Evolutionary conservation across 306 rosid genomes (phyloP), one percentile per base, ranked within the genome.

Genomic region (Morella rubra): DNA sequence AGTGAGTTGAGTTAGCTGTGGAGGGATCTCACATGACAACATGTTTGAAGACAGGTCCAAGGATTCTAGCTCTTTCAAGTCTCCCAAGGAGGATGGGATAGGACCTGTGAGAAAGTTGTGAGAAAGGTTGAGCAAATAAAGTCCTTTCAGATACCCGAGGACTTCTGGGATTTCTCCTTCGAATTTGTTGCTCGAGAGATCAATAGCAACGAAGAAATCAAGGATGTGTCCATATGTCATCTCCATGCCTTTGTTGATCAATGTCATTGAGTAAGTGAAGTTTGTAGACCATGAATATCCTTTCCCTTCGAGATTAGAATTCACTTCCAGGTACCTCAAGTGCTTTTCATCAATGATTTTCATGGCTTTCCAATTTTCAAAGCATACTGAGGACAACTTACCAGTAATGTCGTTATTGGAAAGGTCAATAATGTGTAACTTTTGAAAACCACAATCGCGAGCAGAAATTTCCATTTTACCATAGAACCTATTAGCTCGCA

Each of bases 221-320:
- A 0, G 0, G 42, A 51, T 14, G 13, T 0, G 13, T 15, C 4
- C n/a, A 51, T 51, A 51, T 3, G 5, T 1, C 0, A 0, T 59
- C 3, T 27, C 1, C 15, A 11, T 4, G 14, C 61, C 61, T 55
- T 55, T 55, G 61, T 55, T 55, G 4, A 5, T 55, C 20, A 55
- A 9, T 8, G 22, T 24, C 37, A 59, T 59, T 24, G 65, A 59
- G 15, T 1, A 59, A 0, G 4, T 0, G 0, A 1, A 20, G 40
- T 2, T 9, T 7, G 7, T 1, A 1, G 0, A 15, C 0, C 18
- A 4, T 6, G 0, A 0, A 4, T 0, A 0, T 1, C 10, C 0
- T 9, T 1, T 0, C 5, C n/a, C 0, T 11, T 0, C 0, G 0
- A 0, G 9, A 19, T 11, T 50, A 3, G 7, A 11, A 58, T 58